Conservation (phyloP, 352 stramenopile species). For the Globisporangium spinosum region DNA sequence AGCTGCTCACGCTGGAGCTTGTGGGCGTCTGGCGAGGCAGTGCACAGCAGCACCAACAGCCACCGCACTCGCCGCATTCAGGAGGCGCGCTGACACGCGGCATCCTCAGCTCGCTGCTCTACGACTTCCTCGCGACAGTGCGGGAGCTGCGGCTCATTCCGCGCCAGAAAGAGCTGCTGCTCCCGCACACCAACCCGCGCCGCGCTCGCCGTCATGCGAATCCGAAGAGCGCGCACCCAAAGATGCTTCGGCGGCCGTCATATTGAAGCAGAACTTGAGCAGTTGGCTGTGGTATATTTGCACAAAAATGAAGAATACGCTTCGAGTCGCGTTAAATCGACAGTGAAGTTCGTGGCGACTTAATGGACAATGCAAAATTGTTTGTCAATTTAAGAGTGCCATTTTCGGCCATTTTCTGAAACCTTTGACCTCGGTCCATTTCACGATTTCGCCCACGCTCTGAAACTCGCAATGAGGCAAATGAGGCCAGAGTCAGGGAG, state of each 20-base stretch:
- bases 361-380: neutral
- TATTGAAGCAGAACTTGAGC: neutral
- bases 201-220: constrained; percentile 10
- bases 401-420: neutral
- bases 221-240: neutral
- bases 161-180: constrained; percentile 69
- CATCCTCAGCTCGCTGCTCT: constrained; percentile 45
- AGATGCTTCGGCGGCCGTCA: neutral
- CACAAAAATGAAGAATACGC: neutral
- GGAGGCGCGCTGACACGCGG: constrained; percentile 26
- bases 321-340: neutral
- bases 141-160: constrained; percentile 75
- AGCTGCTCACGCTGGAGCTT: constrained; percentile 20
- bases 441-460: neutral
- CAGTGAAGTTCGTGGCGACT: neutral
- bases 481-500: neutral
- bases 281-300: neutral
- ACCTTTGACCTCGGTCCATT: neutral
- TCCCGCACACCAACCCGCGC: constrained; percentile 14
- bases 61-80: neutral
- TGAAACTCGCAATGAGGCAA: neutral
- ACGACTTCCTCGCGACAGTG: constrained; percentile 75
- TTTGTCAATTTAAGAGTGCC: neutral
- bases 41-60: constrained; percentile 7
- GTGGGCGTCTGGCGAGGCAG: constrained; percentile 22